Base-by-base conservation (phyloP, 306 rosid genomes). In the Prinsepia uniflora region DNA sequence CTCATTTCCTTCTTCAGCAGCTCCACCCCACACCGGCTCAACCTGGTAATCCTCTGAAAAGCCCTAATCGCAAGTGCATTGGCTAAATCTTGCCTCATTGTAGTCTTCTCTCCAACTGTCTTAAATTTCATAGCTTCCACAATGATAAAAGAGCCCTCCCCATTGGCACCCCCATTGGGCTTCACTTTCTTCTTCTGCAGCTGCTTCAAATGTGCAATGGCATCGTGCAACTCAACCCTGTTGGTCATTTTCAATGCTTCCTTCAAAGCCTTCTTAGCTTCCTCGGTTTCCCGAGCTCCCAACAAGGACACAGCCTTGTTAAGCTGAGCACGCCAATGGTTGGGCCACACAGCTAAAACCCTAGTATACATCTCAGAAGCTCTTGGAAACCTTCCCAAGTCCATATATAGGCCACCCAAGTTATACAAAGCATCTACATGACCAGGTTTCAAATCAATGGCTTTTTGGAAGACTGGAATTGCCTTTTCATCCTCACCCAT, bases 241-340 rank as follows among this genome's bases (percentile, higher is more conserved):
- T 95, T 95, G 5, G 99, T 91, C 97, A 95, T 87, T 84, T 95
- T 95, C 85, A 95, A 72, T 0, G 97, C 99, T 78, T 95, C 99
- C 86, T 91, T 95, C 81, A 95, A 54, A 63, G 99, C 96, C 49
- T 80, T 91, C 80, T 81, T 89, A 72, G 97, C 97, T 18, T 95
- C 99, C 67, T 95, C 97, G 20, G 87, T 81, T 78, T 95, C 99
- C 70, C 90, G 87, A 36, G 97, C 99, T 67, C 99, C 97, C 65
- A 95, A 78, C 81, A 95, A 76, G 0, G 99, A 95, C 74, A 95
- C 99, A 5, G 99, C 99, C 82, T 89, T 95, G 80, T 95, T 95
- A 44, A 95, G 95, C 85, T 95, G 99, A 0, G 99, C 99, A 67
- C 99, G 85, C 99, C 99, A 95, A 84, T 95, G 99, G 84, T 83